Evolutionary conservation across 495 filamentous ascomycete genomes (phyloP), one percentile per base, ranked within the genome.

Genomic region (Baudoinia panamericana): DNA sequence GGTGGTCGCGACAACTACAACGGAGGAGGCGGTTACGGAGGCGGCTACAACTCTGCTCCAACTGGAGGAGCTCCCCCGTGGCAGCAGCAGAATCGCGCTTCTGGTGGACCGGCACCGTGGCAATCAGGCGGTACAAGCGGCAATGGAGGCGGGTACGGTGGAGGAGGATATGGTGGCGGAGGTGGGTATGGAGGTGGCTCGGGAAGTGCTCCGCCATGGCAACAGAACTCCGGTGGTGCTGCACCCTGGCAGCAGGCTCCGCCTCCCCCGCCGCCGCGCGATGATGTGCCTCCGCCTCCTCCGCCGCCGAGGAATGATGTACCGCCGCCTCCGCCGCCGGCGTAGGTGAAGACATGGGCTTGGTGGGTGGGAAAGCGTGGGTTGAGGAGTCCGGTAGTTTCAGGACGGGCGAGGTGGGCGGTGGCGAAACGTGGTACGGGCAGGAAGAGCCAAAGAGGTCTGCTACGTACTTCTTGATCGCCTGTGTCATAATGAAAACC

Each of bases 21-120:
- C 29, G 32, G 39, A n/a, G 43, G 48, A 12, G 45, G 45, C 36
- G 41, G 32, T 4, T 49, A 47, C 30, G 36, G 29, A 5, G 46
- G 46, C 17, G 43, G 43, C n/a, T 45, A 47, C 37, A 46, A 46
- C 22, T 18, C 9, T 12, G 39, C 39, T 30, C 30, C 41, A 13
- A 16, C 16, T 31, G 36, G 33, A 5, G 30, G 28, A 22, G 19
- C 19, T 11, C 22, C 46, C 6, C 46, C 46, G 21, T 49, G 41
- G 46, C 42, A 45, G 36, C 46, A 49, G 22, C 43, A 27, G 26
- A 30, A 42, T 4, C 37, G 37, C 2, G 8, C 10, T 24, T n/a
- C n/a, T n/a, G 30, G 8, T 6, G 30, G 30, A 9, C 10, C 8
- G 8, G 30, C 30, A 9, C 30, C 30, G 8, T 33, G 30, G 30